Evolutionary conservation across 1,284 basidiomycete species (phyloP).

Genomic region (Fistulina hepatica): DNA sequence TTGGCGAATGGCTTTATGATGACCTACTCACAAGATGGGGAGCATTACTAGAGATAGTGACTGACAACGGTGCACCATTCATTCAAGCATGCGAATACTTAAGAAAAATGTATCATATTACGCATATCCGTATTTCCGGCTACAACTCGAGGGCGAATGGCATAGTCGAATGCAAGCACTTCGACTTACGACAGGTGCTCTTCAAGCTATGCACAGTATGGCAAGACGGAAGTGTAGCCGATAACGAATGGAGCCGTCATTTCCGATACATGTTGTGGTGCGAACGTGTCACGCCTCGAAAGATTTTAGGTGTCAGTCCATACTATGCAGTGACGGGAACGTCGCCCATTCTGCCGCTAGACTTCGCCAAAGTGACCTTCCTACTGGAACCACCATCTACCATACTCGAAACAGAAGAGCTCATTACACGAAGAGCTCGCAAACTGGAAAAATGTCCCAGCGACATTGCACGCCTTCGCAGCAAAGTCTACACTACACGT

Average conservation of each 20-base stretch:
- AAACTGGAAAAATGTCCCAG: conserved; percentile 4
- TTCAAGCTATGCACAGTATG: conserved; percentile 28
- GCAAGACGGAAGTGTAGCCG: conserved; percentile 22
- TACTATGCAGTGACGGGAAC: conserved; percentile 16
- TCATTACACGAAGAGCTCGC: conserved; percentile 3
- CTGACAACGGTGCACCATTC: conserved; percentile 25
- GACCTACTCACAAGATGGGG: conserved; percentile 17
- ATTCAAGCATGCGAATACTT: conserved; percentile 24
- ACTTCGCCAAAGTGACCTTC: conserved; percentile 14
- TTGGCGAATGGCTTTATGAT: conserved; percentile 20
- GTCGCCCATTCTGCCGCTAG: conserved; percentile 15
- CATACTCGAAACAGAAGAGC: conserved; percentile 16
- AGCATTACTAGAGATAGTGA: conserved; percentile 18
- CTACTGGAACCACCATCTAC: conserved; percentile 10
- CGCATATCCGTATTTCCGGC: conserved; percentile 30
- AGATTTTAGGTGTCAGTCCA: conserved; percentile 15
- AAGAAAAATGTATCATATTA: conserved; percentile 23
- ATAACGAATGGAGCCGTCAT: not conserved
- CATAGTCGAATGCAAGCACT: conserved; percentile 27
- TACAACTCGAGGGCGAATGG: conserved; percentile 37
- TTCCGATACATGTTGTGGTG: conserved; percentile 17
- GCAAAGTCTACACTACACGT: conserved; percentile 1
- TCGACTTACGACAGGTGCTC: conserved; percentile 25
- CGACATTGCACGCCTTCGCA: conserved; percentile 4
- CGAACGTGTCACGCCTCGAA: conserved; percentile 15